These are phyloP conservation scores for Aspergillus hiratsukae DNA, from an alignment of 2,329 filamentous ascomycete species.

Conservation along the genomic window DNA sequence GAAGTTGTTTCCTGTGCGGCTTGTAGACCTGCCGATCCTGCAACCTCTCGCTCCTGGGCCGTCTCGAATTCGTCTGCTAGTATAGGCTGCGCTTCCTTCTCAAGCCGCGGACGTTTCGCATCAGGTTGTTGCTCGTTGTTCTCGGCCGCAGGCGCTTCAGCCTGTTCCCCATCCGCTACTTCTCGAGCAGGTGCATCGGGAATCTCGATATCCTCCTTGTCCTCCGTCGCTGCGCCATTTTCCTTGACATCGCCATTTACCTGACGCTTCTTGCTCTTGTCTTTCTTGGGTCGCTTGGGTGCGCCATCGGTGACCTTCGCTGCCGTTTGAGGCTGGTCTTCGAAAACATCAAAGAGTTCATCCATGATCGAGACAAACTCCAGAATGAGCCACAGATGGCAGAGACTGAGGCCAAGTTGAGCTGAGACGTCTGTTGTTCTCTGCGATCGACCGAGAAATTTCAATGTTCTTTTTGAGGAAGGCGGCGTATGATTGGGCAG, in stretches of 20 bases:
- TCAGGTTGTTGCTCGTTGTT: constrained; percentile 38
- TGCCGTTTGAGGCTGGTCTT: constrained; percentile 56
- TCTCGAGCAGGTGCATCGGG: constrained; percentile 17
- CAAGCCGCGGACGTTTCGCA: constrained; percentile 46
- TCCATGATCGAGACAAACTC: constrained; percentile 52
- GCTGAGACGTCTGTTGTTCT: constrained; percentile 12
- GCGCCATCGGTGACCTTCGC: constrained; percentile 25
- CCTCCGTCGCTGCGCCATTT: constrained; percentile 29
- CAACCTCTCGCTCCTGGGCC: constrained; percentile 86
- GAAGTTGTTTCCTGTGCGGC: constrained; percentile 57
- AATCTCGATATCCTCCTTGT: constrained; percentile 19
- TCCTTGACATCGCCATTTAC: constrained; percentile 73
- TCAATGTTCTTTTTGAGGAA: constrained; percentile 25
- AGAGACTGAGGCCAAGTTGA: constrained; percentile 10
- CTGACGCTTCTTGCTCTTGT: constrained; percentile 79
- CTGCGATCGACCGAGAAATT: constrained; percentile 27
- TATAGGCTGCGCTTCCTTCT: constrained; percentile 68
- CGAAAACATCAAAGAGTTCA: constrained; percentile 78
- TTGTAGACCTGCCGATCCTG: constrained; percentile 67
- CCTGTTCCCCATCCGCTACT: constrained; percentile 11
- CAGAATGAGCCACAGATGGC: constrained; percentile 12
- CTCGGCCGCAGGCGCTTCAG: constrained; percentile 14
- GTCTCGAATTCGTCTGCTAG: constrained; percentile 94
- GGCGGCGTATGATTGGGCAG: constrained; percentile 20
- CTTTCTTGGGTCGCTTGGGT: constrained; percentile 44